Conservation (phyloP, 2,329 filamentous ascomycete species). For the Nannizzia gypsea region DNA sequence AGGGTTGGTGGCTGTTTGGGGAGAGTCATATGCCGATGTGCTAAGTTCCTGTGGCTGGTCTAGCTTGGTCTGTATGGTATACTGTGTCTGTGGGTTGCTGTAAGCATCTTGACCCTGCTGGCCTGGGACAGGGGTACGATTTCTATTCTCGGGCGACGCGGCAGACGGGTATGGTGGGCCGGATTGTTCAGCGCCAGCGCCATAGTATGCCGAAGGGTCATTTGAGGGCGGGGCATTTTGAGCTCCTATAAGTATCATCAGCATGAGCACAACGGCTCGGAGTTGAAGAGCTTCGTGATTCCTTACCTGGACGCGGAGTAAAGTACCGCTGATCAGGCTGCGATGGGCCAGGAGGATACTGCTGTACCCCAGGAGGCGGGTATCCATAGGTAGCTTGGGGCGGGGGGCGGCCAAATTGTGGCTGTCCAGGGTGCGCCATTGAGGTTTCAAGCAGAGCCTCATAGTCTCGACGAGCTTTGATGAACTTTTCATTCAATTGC, state of each 20-base stretch:
- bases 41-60: constrained; percentile 65
- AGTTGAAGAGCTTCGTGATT: constrained; percentile 32
- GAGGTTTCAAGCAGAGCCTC: constrained; percentile 90
- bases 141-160: constrained; percentile 31
- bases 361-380: constrained; percentile 21
- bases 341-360: constrained; percentile 24
- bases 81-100: constrained; percentile 29
- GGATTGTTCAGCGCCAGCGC: constrained; percentile 48
- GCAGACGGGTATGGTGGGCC: constrained; percentile 30
- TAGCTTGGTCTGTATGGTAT: constrained; percentile 56
- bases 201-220: constrained; percentile 52
- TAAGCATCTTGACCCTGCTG: constrained; percentile 40
- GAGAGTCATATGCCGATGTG: constrained; percentile 66
- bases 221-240: constrained; percentile 29
- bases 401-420: constrained; percentile 30
- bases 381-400: constrained; percentile 29
- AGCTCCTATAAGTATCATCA: neutral
- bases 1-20: constrained; percentile 37
- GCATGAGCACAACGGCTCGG: constrained; percentile 23
- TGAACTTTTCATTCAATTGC: constrained; percentile 97
- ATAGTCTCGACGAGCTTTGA: constrained; percentile 94
- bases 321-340: constrained; percentile 58
- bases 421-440: constrained; percentile 76
- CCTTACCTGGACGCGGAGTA: constrained; percentile 40
- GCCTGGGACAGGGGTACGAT: constrained; percentile 24